Evolutionary conservation across 2,329 filamentous ascomycete species (phyloP).

Genomic region (Diplocarpon mali): DNA sequence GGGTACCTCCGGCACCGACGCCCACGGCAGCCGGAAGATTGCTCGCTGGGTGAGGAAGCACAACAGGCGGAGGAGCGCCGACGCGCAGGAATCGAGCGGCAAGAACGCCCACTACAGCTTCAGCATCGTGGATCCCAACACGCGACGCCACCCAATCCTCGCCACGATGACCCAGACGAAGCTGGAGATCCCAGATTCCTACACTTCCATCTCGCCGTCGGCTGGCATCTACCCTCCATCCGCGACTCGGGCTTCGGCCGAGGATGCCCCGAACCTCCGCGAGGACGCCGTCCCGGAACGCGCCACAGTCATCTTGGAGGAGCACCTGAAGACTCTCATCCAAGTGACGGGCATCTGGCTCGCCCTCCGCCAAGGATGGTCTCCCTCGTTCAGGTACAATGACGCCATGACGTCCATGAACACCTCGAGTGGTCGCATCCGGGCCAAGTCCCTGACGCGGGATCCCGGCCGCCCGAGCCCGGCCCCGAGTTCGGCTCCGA

Average conservation of each 20-base stretch:
- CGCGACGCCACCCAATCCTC: conserved; percentile 63
- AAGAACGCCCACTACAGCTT: conserved; percentile 57
- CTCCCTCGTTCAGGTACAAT: conserved; percentile 29
- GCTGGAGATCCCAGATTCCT: conserved; percentile 60
- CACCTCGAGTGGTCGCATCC: conserved; percentile 9
- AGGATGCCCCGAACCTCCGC: conserved; percentile 3
- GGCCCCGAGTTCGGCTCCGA: conserved; percentile 9
- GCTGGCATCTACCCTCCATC: conserved; percentile 34
- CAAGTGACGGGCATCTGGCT: conserved; percentile 42
- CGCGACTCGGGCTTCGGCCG: conserved; percentile 7
- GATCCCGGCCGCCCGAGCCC: conserved; percentile 7
- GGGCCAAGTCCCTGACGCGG: conserved; percentile 21
- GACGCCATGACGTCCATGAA: conserved; percentile 18
- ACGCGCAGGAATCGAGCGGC: conserved; percentile 21
- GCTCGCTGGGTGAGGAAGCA: conserved; percentile 57
- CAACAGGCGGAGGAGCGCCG: conserved; percentile 27
- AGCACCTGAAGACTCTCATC: conserved; percentile 37
- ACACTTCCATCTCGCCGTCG: conserved; percentile 44
- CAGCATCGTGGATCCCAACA: conserved; percentile 60
- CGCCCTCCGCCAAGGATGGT: conserved; percentile 35
- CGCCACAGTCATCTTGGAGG: conserved; percentile 31
- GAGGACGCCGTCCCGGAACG: conserved; percentile 23
- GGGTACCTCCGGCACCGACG: conserved; percentile 26
- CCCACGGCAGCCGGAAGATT: conserved; percentile 46
- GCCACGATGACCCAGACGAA: conserved; percentile 52